Base-by-base conservation (phyloP, 1,284 basidiomycete species). In the Ceratobasidium sp. region DNA sequence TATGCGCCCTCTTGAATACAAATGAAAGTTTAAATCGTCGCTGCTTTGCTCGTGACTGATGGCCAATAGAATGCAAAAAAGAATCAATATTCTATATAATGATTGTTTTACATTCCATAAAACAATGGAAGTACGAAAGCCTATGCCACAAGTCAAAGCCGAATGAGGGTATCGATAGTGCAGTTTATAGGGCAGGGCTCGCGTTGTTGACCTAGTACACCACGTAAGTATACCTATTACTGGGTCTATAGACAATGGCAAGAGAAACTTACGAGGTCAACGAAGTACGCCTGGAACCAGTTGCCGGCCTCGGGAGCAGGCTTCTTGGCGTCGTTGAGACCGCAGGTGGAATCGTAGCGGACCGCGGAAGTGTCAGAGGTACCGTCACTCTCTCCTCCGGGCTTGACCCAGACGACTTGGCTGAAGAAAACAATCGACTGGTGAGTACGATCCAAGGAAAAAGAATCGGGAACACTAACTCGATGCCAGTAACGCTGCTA, bases 311-410 rank as follows among this genome's bases (percentile, higher is more conserved):
- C 87, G 44, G 89, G 89, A 33, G 89, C 87, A 75, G 87, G 87
- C 77, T 85, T 82, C 50, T 82, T 79, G 75, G 89, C 88, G 79
- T 89, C 88, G 71, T 83, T 82, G 84, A 79, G 75, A 31, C 66
- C 65, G 80, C 89, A 90, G 76, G 87, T 86, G 66, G 84, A 82
- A 81, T 91, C 89, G 81, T 85, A 90, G 73, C 89, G 86, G 22
- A 86, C 78, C 22, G 89, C 82, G 17, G 86, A 87, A 64, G 84
- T 85, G 84, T 90, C 86, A 77, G 85, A 87, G 59, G 89, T 90
- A 77, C 89, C 89, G 80, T 90, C 89, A 76, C 85, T 88, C 82
- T 90, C 89, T 77, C 89, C 89, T 85, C 89, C 89, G 74, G 89
- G 89, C 84, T 91, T 90, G 78, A 89, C 86, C 89, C 89, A 90